Conservation (phyloP, 2,329 filamentous ascomycete species). For the Monosporascus sp. region DNA sequence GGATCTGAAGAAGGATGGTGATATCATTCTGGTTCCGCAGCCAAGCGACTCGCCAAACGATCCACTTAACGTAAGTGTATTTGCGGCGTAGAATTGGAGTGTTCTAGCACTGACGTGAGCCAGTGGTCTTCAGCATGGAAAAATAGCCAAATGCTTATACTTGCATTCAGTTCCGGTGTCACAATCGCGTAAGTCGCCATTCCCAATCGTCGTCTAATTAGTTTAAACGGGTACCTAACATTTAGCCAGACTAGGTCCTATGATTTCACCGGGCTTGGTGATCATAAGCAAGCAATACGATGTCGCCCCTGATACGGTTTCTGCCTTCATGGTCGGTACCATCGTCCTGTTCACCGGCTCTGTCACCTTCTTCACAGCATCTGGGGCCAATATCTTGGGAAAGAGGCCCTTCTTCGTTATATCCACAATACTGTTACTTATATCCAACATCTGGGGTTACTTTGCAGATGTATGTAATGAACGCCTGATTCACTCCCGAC, state of each 20-base stretch:
- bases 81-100: neutral
- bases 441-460: slow-evolving; percentile 18
- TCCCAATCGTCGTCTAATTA: neutral
- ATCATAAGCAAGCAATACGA: slow-evolving; percentile 14
- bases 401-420: slow-evolving; percentile 21
- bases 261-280: slow-evolving; percentile 17
- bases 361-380: slow-evolving; percentile 17
- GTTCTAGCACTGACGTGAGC: slow-evolving; percentile 2
- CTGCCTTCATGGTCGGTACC: slow-evolving; percentile 16
- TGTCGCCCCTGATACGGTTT: slow-evolving; percentile 10
- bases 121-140: slow-evolving; percentile 16
- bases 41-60: slow-evolving; percentile 19
- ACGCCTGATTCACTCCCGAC: neutral
- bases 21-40: slow-evolving; percentile 19
- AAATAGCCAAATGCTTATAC: slow-evolving; percentile 15
- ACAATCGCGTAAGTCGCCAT: slow-evolving; percentile 14
- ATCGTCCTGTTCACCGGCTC: slow-evolving; percentile 17
- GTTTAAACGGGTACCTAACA: slow-evolving; percentile 2
- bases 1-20: slow-evolving; percentile 16
- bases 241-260: slow-evolving; percentile 12
- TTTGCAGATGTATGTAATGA: slow-evolving; percentile 14
- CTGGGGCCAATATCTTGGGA: slow-evolving; percentile 18
- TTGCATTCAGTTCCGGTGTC: slow-evolving; percentile 18
- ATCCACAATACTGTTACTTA: slow-evolving; percentile 13
- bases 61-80: slow-evolving; percentile 14